phyloP scores from a whole-genome alignment of 139 green algal genomes.

The Coelastrella sp. region DNA sequence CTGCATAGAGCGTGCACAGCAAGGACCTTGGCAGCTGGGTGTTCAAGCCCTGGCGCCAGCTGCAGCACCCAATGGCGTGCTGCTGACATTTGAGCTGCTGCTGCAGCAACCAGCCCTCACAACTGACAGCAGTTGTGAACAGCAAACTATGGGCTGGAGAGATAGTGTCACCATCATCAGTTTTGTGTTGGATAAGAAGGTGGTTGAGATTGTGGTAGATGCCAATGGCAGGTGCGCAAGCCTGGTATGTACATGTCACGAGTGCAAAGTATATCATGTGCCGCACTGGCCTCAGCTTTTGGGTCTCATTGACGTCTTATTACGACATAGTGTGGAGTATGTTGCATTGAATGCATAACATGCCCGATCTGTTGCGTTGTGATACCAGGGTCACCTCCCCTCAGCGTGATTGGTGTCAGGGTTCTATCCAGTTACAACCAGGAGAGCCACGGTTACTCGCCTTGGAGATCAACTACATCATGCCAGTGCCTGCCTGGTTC shows the following conservation, averaged over 20 bases:
- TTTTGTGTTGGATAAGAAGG: slow-evolving; percentile 35
- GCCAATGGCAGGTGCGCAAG: slow-evolving; percentile 26
- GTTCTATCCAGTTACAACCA: slow-evolving; percentile 31
- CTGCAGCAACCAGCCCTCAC: slow-evolving; percentile 38
- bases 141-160: background rate
- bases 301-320: too few species aligned
- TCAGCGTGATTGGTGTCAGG: slow-evolving; percentile 47
- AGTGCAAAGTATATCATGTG: too few species aligned
- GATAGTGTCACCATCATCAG: slow-evolving; percentile 35
- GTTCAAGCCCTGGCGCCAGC: background rate
- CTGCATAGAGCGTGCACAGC: slow-evolving; percentile 39
- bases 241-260: background rate
- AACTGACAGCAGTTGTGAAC: background rate
- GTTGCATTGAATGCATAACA: too few species aligned
- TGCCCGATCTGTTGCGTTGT: too few species aligned
- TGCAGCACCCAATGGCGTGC: slow-evolving; percentile 27
- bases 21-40: slow-evolving; percentile 45
- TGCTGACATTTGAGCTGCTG: slow-evolving; percentile 47
- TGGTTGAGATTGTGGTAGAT: slow-evolving; percentile 33
- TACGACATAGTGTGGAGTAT: too few species aligned
- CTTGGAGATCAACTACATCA: slow-evolving; percentile 46
- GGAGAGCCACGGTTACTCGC: slow-evolving; percentile 34
- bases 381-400: slow-evolving; percentile 31
- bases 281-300: too few species aligned
- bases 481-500: slow-evolving; percentile 45